Conservation (phyloP, 164 flowering plant species). For the Liriodendron chinense region DNA sequence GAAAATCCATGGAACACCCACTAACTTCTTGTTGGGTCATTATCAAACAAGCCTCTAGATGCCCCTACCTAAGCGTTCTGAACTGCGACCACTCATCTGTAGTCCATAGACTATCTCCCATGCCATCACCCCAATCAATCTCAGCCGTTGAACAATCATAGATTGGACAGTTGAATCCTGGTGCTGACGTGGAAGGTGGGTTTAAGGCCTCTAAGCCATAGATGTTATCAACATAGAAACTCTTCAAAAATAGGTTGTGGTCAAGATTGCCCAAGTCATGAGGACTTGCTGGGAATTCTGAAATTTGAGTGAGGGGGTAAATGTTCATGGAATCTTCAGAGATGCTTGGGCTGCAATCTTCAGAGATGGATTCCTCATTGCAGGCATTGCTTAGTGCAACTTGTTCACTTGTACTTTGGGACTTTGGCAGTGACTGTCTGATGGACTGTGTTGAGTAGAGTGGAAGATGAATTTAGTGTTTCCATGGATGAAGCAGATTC, state of each 20-base stretch:
- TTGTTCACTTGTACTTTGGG: neutral
- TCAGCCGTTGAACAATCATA: constrained; percentile 27
- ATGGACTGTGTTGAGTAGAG: constrained; percentile 10
- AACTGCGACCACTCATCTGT: constrained; percentile 48
- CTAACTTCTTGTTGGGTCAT: neutral
- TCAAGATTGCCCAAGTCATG: constrained; percentile 2
- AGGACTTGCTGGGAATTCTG: constrained; percentile 28
- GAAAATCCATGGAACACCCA: neutral
- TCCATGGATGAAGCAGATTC: constrained; percentile 23
- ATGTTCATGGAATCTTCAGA: constrained; percentile 23
- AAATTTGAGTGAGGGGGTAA: constrained; percentile 23
- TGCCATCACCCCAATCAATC: constrained; percentile 33
- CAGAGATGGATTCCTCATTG: constrained; percentile 17
- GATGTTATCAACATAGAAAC: constrained; percentile 16
- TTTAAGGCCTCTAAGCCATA: constrained; percentile 23
- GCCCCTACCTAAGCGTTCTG: constrained; percentile 18
- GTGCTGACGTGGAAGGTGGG: constrained; percentile 23
- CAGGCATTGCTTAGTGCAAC: neutral
- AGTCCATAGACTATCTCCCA: constrained; percentile 37
- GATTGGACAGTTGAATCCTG: constrained; percentile 9
- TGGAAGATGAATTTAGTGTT: constrained; percentile 18
- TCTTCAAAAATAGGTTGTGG: constrained; percentile 10
- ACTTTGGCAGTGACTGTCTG: constrained; percentile 4
- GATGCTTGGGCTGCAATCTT: constrained; percentile 18
- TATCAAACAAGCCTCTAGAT: constrained; percentile 1